A percentile compares a stretch with the other conserved stretches of the same genome.
These are phyloP conservation scores for Fusarium cicatricum DNA, from an alignment of 2,329 filamentous ascomycete species.

Conservation along the genomic window DNA sequence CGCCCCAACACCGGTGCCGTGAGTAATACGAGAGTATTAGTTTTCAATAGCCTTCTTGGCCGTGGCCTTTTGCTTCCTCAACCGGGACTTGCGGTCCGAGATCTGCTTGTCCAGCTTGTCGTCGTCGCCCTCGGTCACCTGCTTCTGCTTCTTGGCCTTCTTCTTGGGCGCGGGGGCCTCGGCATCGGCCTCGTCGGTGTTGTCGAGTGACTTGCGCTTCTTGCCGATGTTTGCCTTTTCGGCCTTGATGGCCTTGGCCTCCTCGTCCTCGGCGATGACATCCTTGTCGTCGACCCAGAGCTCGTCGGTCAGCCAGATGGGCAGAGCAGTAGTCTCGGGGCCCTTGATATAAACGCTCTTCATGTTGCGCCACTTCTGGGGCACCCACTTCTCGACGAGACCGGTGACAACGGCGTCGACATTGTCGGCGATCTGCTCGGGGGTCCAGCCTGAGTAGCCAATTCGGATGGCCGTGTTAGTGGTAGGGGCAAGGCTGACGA, in stretches of 20 bases:
- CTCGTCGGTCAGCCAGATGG: slow-evolving; percentile 94
- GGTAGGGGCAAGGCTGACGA: slow-evolving; percentile 80
- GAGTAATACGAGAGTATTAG: slow-evolving; percentile 44
- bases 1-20: slow-evolving; percentile 47
- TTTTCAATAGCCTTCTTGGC: slow-evolving; percentile 61
- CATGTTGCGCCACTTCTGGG: slow-evolving; percentile 88
- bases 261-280: slow-evolving; percentile 70
- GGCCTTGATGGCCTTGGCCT: slow-evolving; percentile 54
- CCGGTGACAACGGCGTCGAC: slow-evolving; percentile 73
- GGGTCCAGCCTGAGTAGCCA: slow-evolving; percentile 76
- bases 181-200: slow-evolving; percentile 53
- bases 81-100: slow-evolving; percentile 63
- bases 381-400: slow-evolving; percentile 80
- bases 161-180: slow-evolving; percentile 55
- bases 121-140: slow-evolving; percentile 57
- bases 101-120: slow-evolving; percentile 66
- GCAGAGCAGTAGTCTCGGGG: slow-evolving; percentile 84
- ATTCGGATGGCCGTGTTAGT: slow-evolving; percentile 84
- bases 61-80: slow-evolving; percentile 67
- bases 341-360: slow-evolving; percentile 90
- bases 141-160: slow-evolving; percentile 46
- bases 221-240: slow-evolving; percentile 70
- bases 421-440: slow-evolving; percentile 83
- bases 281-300: slow-evolving; percentile 84
- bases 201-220: slow-evolving; percentile 64